Evolutionary conservation across 2,329 filamentous ascomycete species (phyloP), one percentile per base, ranked within the genome.

Genomic region (Diaporthe helianthi): DNA sequence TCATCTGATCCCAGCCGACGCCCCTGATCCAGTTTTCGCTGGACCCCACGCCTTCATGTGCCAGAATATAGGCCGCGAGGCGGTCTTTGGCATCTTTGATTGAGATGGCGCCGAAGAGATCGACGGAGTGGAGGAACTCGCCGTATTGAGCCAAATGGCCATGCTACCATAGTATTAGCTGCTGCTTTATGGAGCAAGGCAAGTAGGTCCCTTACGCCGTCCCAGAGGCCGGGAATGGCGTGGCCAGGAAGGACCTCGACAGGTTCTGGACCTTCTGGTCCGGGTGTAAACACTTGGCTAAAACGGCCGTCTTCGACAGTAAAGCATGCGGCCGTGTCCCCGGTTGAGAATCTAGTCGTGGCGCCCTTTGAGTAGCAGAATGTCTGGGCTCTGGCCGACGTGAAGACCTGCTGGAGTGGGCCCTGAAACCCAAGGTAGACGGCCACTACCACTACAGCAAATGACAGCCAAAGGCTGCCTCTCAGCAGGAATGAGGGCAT

Each of bases 1-100:
- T 81, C 69, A 87, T 87, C 79, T 92, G 90, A 75, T 92, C 90
- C 90, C 90, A 93, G 1, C 90, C 90, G 17, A 90, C 83, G 0
- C 90, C 90, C 67, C 89, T 81, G 54, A 91, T 78, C 90, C 90
- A 92, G 67, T 88, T 83, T 8, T 83, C 79, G 41, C 79, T 80
- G 0, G 82, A 83, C 1, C 89, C 90, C 12, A 82, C 83, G 0
- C 80, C 83, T 0, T 85, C 82, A 71, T 89, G 83, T 4, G 75
- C 73, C 0, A 74, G 76, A 29, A 89, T 76, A 71, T 91, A 91
- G 1, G 76, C 75, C 10, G 80, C 80, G 47, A 92, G 79, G 6
- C 88, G 83, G 8, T 74, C 68, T 33, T 84, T 81, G 5, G 90
- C 85, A 33, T 91, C 86, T 0, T 82, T 80, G 71, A 89, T 80